Conservation (phyloP, 2,329 filamentous ascomycete genomes). For the Cercospora zeae-maydis region DNA sequence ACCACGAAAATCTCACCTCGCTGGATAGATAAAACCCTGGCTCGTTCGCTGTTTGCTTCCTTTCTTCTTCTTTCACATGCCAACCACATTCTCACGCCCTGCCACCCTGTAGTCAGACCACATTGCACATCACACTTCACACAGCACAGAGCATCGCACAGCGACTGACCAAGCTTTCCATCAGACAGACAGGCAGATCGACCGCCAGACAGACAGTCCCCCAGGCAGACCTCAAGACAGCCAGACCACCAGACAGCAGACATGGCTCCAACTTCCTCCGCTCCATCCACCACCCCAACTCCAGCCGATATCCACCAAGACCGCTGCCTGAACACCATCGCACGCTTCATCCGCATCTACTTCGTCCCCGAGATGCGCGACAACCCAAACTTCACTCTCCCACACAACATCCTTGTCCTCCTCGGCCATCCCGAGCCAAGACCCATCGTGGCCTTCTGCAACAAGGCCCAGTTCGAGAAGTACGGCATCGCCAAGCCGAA, state of each 20-base stretch:
- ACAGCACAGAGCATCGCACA: not conserved
- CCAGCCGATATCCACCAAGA: not conserved
- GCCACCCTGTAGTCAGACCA: not conserved
- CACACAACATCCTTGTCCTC: not conserved
- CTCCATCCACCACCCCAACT: not conserved
- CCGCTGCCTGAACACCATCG: conserved; percentile 1
- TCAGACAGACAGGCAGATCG: not conserved
- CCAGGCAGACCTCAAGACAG: not conserved
- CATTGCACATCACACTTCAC: not conserved
- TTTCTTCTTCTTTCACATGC: not conserved
- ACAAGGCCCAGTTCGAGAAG: not conserved
- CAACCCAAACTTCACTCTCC: not conserved
- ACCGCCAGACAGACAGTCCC: not conserved
- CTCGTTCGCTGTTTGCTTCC: not conserved
- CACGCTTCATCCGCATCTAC: not conserved
- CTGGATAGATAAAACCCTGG: not conserved
- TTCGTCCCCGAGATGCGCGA: not conserved
- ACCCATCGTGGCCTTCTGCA: not conserved
- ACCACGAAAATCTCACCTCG: not conserved
- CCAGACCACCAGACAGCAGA: too few species aligned
- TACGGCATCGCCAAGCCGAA: not conserved
- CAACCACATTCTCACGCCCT: not conserved
- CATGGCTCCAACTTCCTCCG: not conserved
- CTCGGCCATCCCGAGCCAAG: not conserved
- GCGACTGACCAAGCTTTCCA: not conserved